Evolutionary conservation across 768 basidiomycete species (phyloP), one percentile per base, ranked within the genome.

Genomic region (Serendipita sp.): DNA sequence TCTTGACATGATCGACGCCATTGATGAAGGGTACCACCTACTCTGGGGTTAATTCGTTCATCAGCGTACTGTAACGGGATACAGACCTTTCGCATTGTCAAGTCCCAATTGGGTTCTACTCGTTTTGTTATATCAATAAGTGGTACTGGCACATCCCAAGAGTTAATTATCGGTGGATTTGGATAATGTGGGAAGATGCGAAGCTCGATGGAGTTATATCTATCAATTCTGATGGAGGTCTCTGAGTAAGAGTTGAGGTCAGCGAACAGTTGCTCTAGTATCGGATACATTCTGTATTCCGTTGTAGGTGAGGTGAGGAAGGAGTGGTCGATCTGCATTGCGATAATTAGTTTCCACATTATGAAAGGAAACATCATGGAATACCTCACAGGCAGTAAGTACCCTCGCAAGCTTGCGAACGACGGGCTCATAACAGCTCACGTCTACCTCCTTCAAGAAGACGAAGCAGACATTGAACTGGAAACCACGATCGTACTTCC

Each of bases 181-280:
- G 92, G 92, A 69, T 94, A 94, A 75, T 93, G 95, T 0, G 96
- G 95, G 67, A 97, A 92, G 48, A 98, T 89, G 73, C 51, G 51
- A 68, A 99, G 75, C 71, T 98, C 94, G 64, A 98, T 88, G 1
- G 92, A 91, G 71, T 94, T 96, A 78, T 92, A 92, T 48, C 83
- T 81, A 73, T 96, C 90, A 68, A 98, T 85, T 1, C 83, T 80
- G 63, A 99, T 94, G 1, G 89, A 92, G 1, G 95, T 93, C 75
- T 97, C 95, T 0, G 92, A 92, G 75, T 95, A 98, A 5, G 92
- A 94, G 74, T 97, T 98, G 69, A 99, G 76, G 70, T 99, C 96
- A 71, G 97, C 94, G 69, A 93, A 98, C 1, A 99, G 79, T 71
- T 97, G 94, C 74, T 99, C 95, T 24, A 98, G 82, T 63, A 98